Conservation (phyloP, 164 flowering plant genomes). For the Liriodendron chinense region DNA sequence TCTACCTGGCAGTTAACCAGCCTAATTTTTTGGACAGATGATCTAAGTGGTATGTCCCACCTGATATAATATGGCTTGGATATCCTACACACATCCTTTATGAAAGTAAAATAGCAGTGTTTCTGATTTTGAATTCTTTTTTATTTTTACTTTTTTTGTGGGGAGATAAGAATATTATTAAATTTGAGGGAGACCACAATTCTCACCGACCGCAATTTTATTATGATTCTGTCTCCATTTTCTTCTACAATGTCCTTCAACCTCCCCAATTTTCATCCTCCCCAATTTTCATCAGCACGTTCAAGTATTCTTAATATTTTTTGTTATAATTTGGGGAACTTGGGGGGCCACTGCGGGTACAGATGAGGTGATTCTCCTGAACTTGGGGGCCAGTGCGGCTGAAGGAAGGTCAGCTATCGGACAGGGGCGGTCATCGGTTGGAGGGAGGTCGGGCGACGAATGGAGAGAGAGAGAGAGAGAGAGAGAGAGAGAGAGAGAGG, state of each 20-base stretch:
- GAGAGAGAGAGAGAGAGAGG: too few relatives aligned
- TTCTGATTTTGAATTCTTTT: neutral
- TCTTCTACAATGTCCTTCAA: constrained; percentile 85
- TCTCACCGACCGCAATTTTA: constrained; percentile 87
- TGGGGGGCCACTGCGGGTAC: constrained; percentile 55
- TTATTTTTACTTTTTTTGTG: constrained; percentile 25
- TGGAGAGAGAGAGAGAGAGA: too few relatives aligned
- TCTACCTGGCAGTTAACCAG: neutral
- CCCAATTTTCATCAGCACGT: constrained; percentile 42
- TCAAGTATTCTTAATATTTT: constrained; percentile 59
- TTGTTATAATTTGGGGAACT: constrained; percentile 64
- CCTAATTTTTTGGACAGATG: neutral
- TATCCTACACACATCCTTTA: too few relatives aligned
- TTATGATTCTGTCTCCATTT: constrained; percentile 89
- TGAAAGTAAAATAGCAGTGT: neutral
- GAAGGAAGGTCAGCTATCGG: too few relatives aligned
- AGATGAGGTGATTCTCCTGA: constrained; percentile 58
- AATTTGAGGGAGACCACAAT: constrained; percentile 96
- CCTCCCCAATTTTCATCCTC: too few relatives aligned
- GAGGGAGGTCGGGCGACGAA: too few relatives aligned
- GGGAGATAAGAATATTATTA: constrained; percentile 93
- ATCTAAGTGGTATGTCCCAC: neutral
- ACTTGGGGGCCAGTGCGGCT: too few relatives aligned
- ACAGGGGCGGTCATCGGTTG: too few relatives aligned
- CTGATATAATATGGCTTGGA: neutral